Conservation (phyloP, 768 basidiomycete genomes). For the Mrakia gelida region DNA sequence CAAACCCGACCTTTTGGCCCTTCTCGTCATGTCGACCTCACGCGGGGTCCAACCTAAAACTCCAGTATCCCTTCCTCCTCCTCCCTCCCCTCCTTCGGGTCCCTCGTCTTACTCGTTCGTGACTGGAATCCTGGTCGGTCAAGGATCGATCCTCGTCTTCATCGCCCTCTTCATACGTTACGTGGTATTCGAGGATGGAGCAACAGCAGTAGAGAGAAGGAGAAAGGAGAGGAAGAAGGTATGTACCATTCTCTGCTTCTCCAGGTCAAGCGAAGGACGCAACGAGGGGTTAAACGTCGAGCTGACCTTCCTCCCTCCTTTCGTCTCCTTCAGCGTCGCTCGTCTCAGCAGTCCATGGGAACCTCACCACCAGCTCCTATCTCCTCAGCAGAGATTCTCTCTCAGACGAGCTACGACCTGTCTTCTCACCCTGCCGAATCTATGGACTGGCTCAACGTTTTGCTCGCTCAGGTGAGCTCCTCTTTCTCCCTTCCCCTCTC, state of each 20-base stretch:
- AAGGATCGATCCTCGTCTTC: conserved; percentile 76
- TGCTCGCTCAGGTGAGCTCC: conserved; percentile 70
- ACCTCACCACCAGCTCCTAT: conserved; percentile 40
- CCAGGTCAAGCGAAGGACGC: neutral
- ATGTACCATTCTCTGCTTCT: neutral
- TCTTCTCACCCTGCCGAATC: conserved; percentile 58
- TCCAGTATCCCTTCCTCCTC: neutral
- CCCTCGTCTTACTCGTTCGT: conserved; percentile 59
- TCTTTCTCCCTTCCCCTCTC: neutral
- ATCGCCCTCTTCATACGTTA: conserved; percentile 81
- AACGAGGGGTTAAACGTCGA: neutral
- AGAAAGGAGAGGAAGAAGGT: conserved; percentile 28
- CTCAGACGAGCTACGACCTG: conserved; percentile 47
- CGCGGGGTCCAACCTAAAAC: neutral
- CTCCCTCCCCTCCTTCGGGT: neutral
- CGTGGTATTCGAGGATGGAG: conserved; percentile 77
- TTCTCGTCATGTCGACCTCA: neutral
- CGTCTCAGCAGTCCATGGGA: conserved; percentile 33
- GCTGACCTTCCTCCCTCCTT: conserved; percentile 5
- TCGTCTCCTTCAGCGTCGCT: conserved; percentile 16
- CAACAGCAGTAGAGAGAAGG: conserved; percentile 5
- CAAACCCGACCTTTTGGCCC: neutral
- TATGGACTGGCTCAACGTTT: conserved; percentile 83
- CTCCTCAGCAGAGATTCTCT: conserved; percentile 41
- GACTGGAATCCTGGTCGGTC: conserved; percentile 87